phyloP scores from a whole-genome alignment of 352 stramenopile species.

The Pythium scleroteichum region DNA sequence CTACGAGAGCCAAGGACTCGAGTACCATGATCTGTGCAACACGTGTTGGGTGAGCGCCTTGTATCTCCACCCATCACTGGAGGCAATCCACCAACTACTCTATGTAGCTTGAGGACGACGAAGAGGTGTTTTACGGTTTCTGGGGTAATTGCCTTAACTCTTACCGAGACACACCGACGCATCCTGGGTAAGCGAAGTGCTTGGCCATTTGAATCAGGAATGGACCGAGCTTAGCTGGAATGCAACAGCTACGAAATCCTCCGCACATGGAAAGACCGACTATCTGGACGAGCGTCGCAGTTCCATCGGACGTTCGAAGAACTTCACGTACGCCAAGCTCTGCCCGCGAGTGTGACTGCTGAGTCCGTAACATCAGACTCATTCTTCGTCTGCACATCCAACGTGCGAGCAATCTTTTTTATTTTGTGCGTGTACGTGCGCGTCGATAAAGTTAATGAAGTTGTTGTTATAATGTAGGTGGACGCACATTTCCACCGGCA shows the following conservation, averaged over 20 bases:
- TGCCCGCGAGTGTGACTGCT: conserved; percentile 31
- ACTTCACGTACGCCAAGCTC: conserved; percentile 33
- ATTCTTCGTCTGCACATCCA: conserved; percentile 93
- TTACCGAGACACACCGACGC: conserved; percentile 79
- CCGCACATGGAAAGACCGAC: conserved; percentile 49
- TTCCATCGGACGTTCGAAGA: conserved; percentile 46
- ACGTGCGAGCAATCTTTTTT: conserved; percentile 47
- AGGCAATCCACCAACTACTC: neutral
- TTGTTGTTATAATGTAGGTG: conserved; percentile 40
- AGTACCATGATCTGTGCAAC: conserved; percentile 91
- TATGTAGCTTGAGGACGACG: conserved; percentile 64
- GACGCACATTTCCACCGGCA: conserved; percentile 86
- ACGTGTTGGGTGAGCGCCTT: conserved; percentile 55
- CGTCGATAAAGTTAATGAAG: neutral
- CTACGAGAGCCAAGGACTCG: conserved; percentile 76
- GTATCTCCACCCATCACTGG: neutral
- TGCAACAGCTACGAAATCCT: conserved; percentile 56
- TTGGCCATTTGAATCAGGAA: too few species aligned
- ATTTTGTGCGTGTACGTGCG: neutral
- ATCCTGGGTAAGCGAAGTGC: conserved; percentile 78
- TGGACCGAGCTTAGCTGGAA: too few species aligned
- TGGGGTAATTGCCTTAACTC: conserved; percentile 89
- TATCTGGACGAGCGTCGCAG: conserved; percentile 16
- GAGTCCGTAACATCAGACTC: conserved; percentile 50
- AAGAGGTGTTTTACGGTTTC: conserved; percentile 90